These are phyloP conservation scores for Ganoderma sinense DNA, from an alignment of 1,284 basidiomycete genomes.

Conservation along the genomic window DNA sequence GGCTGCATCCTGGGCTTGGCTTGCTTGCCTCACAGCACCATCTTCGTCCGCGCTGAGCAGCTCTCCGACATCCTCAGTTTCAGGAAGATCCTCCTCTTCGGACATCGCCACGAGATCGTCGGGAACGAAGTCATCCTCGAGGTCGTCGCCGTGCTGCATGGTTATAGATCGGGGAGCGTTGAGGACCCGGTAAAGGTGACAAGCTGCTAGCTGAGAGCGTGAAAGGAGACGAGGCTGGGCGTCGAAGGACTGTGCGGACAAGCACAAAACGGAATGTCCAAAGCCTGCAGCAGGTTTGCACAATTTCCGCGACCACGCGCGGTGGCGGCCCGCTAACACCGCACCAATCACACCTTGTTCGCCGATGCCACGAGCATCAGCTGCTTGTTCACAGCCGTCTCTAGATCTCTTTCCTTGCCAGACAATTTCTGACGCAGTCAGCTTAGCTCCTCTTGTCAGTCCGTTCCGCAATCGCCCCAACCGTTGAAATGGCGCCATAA, in stretches of 20 bases:
- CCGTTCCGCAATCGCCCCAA: too few species aligned
- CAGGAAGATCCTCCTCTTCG: conserved; percentile 60
- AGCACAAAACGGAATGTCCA: conserved; percentile 1
- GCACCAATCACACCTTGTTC: conserved; percentile 6
- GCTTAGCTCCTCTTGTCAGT: too few species aligned
- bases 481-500: too few species aligned
- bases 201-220: conserved; percentile 16
- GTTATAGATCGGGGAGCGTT: conserved; percentile 17
- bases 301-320: background rate
- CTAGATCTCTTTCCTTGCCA: too few species aligned
- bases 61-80: conserved; percentile 48
- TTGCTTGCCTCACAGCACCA: conserved; percentile 39
- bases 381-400: too few species aligned
- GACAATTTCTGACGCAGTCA: too few species aligned
- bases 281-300: conserved; percentile 6
- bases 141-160: conserved; percentile 69
- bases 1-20: conserved; percentile 34
- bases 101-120: conserved; percentile 74
- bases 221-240: conserved; percentile 5
- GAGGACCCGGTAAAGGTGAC: background rate
- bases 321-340: conserved; percentile 5
- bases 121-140: conserved; percentile 81
- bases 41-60: conserved; percentile 56
- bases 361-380: too few species aligned
- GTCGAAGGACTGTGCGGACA: conserved; percentile 1